Percentiles rank a stretch among this genome's conserved stretches.
phyloP scores from a whole-genome alignment of 768 basidiomycete genomes.

The Hydnomerulius pinastri region DNA sequence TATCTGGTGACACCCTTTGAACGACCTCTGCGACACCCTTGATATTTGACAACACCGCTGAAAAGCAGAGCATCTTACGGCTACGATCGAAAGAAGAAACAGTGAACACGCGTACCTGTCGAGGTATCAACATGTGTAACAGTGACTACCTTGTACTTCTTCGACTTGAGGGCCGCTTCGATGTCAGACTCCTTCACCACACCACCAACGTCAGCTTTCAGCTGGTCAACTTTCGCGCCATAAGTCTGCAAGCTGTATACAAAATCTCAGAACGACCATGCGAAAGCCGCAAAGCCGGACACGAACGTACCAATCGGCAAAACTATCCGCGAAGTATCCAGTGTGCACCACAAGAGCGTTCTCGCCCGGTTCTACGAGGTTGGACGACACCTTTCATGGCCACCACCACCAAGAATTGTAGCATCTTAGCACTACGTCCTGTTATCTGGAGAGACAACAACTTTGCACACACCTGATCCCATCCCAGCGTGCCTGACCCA shows the following conservation, averaged over 20 bases:
- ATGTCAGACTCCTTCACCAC: conserved; percentile 62
- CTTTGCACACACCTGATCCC: conserved; percentile 73
- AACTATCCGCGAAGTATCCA: conserved; percentile 94
- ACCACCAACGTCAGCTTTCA: conserved; percentile 84
- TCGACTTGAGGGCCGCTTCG: conserved; percentile 67
- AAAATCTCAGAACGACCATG: neutral
- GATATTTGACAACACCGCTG: conserved; percentile 84
- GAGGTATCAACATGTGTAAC: conserved; percentile 97
- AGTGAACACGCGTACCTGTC: conserved; percentile 53
- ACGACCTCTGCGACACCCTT: conserved; percentile 75
- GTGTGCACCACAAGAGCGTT: conserved; percentile 81
- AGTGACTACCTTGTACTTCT: conserved; percentile 87
- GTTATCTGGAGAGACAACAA: neutral
- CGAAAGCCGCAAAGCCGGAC: neutral
- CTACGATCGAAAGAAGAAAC: neutral
- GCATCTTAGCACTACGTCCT: too few species aligned
- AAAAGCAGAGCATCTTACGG: conserved; percentile 5
- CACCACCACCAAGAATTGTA: neutral
- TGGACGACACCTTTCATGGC: conserved; percentile 70
- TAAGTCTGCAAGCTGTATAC: conserved; percentile 75
- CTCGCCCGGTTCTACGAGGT: conserved; percentile 83
- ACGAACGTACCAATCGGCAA: conserved; percentile 73
- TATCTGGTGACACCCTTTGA: conserved; percentile 76
- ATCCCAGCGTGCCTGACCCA: conserved; percentile 94
- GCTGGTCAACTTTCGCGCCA: conserved; percentile 82